Conservation (phyloP, 2,329 filamentous ascomycete genomes). For the Elsinoe arachidis region DNA sequence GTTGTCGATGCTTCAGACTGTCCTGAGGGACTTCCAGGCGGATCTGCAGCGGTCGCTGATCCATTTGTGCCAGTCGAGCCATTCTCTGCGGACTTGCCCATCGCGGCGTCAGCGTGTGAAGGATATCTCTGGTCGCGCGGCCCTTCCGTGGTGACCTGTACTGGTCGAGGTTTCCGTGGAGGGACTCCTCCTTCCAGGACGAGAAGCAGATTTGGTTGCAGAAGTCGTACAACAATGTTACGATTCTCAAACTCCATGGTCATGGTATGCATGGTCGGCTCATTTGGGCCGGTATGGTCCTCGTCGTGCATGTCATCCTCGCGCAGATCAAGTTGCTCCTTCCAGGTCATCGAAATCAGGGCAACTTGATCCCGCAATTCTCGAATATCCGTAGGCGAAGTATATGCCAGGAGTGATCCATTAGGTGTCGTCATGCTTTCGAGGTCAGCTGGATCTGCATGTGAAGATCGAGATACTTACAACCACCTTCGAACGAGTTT, state of each 20-base stretch:
- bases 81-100: not conserved
- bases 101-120: slow-evolving; percentile 13
- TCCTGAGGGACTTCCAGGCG: slow-evolving; percentile 13
- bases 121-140: slow-evolving; percentile 34
- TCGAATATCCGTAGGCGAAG: slow-evolving; percentile 39
- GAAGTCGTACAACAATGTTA: slow-evolving; percentile 39
- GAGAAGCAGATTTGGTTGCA: slow-evolving; percentile 40
- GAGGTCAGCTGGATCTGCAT: not conserved
- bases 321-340: slow-evolving; percentile 30
- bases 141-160: slow-evolving; percentile 38
- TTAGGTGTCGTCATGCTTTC: slow-evolving; percentile 42
- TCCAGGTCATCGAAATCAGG: slow-evolving; percentile 42
- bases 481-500: slow-evolving; percentile 37
- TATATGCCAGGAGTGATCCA: slow-evolving; percentile 43
- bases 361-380: slow-evolving; percentile 42
- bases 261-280: slow-evolving; percentile 31
- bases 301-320: slow-evolving; percentile 19
- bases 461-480: slow-evolving; percentile 20
- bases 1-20: slow-evolving; percentile 23
- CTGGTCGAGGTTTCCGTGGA: slow-evolving; percentile 30
- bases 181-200: slow-evolving; percentile 42
- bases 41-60: not conserved
- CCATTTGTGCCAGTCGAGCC: not conserved
- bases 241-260: slow-evolving; percentile 38
- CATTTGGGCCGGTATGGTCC: slow-evolving; percentile 5